These are phyloP conservation scores for Sporothrix pallida DNA, from an alignment of 2,329 filamentous ascomycete genomes.

Conservation along the genomic window DNA sequence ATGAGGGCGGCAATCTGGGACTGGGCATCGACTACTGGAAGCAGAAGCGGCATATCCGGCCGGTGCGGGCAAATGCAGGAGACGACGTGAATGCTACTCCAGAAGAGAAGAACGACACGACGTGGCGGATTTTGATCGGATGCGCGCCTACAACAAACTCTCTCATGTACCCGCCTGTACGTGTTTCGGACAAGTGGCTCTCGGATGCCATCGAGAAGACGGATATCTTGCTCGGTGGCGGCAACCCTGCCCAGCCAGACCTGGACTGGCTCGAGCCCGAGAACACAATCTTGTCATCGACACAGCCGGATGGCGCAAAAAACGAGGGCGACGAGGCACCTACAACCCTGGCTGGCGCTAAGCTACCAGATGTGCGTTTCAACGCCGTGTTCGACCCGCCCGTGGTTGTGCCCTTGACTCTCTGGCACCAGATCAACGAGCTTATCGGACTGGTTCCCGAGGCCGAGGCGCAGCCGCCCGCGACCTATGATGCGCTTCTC, in stretches of 20 bases:
- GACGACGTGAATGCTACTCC: not conserved
- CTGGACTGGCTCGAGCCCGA: slow-evolving; percentile 77
- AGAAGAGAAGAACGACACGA: slow-evolving; percentile 47
- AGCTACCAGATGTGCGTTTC: slow-evolving; percentile 75
- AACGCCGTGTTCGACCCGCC: slow-evolving; percentile 76
- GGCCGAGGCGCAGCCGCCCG: slow-evolving; percentile 49
- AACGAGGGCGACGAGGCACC: slow-evolving; percentile 35
- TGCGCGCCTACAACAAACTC: slow-evolving; percentile 58
- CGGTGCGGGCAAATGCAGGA: slow-evolving; percentile 38
- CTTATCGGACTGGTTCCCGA: slow-evolving; percentile 57
- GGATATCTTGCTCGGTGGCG: slow-evolving; percentile 49
- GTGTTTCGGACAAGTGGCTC: slow-evolving; percentile 77
- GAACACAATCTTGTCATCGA: slow-evolving; percentile 47
- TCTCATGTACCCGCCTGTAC: slow-evolving; percentile 62
- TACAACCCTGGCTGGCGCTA: slow-evolving; percentile 52
- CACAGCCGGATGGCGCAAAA: slow-evolving; percentile 31
- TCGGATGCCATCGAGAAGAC: slow-evolving; percentile 68
- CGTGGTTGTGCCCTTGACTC: slow-evolving; percentile 68
- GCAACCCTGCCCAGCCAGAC: slow-evolving; percentile 43
- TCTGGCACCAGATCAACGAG: slow-evolving; percentile 67
- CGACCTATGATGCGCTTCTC: slow-evolving; percentile 63
- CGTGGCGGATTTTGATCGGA: slow-evolving; percentile 72
- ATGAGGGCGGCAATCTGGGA: slow-evolving; percentile 69
- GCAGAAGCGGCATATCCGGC: slow-evolving; percentile 58
- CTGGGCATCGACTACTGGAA: slow-evolving; percentile 81